phyloP scores from a whole-genome alignment of 495 filamentous ascomycete species.

The Amphirosellinia nigrospora region DNA sequence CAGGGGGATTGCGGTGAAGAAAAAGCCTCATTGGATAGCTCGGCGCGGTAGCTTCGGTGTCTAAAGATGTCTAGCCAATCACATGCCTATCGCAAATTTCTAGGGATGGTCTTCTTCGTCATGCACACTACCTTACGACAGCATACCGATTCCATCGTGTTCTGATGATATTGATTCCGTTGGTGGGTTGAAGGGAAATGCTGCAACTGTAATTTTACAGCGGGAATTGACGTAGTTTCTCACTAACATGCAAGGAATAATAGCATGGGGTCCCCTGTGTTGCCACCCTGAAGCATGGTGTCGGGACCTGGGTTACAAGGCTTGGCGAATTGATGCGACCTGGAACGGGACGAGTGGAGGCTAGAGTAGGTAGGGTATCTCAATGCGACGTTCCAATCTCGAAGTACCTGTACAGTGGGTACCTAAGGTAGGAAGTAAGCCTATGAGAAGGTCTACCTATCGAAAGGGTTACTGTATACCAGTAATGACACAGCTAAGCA shows the following conservation, averaged over 20 bases:
- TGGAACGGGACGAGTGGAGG: not conserved
- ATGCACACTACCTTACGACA: not conserved
- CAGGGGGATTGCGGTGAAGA: not conserved
- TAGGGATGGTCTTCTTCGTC: not conserved
- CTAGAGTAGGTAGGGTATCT: not conserved
- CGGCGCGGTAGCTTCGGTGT: not conserved
- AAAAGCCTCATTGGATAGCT: not conserved
- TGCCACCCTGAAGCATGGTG: not conserved
- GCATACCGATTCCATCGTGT: not conserved
- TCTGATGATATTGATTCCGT: not conserved
- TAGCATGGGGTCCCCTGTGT: slow-evolving; percentile 8
- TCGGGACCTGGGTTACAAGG: not conserved
- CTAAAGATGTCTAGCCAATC: not conserved
- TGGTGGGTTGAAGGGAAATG: no score
- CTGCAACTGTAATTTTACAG: slow-evolving; percentile 3
- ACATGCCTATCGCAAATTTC: slow-evolving; percentile 1
- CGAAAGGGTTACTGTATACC: not conserved
- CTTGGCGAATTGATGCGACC: not conserved
- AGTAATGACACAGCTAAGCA: not conserved
- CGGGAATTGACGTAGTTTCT: slow-evolving; percentile 15
- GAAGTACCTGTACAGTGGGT: no score
- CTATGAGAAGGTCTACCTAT: not conserved
- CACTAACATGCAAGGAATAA: not conserved
- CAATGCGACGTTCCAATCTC: not conserved
- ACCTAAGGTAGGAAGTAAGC: not conserved